phyloP scores from a whole-genome alignment of 805 yeast species.

The Saccharomycopsis lassenensis region DNA sequence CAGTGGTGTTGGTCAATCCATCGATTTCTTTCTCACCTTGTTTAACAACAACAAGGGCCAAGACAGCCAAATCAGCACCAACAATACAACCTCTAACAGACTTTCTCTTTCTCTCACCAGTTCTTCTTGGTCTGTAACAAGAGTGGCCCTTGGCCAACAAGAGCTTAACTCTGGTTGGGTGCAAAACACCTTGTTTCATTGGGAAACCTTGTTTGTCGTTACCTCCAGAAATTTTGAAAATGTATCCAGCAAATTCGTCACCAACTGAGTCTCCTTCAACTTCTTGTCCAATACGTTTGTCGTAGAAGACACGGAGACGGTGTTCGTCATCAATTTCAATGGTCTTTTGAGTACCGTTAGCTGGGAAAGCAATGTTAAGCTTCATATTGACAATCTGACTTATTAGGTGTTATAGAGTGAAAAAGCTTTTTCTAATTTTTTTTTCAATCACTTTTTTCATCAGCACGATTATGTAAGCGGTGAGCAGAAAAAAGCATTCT shows the following conservation, averaged over 20 bases:
- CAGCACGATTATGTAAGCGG: no score
- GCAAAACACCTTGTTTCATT: slow-evolving; percentile 99
- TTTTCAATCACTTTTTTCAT: no score
- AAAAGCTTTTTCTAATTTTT: no score
- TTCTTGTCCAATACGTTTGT: slow-evolving; percentile 99
- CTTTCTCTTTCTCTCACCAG: slow-evolving; percentile 99
- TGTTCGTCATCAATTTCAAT: slow-evolving; percentile 98
- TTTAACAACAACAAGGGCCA: slow-evolving; percentile 88
- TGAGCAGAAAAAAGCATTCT: no score
- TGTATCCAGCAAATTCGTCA: slow-evolving; percentile 99
- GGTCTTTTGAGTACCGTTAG: slow-evolving; percentile 99
- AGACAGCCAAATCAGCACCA: slow-evolving; percentile 91
- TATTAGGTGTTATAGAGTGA: no score
- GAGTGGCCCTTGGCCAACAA: slow-evolving; percentile 89
- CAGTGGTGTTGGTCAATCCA: slow-evolving; percentile 89
- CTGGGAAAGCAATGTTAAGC: slow-evolving; percentile 99
- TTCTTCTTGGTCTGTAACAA: slow-evolving; percentile 99
- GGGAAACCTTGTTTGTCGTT: slow-evolving; percentile 99
- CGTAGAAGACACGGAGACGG: slow-evolving; percentile 96
- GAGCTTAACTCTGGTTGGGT: slow-evolving; percentile 98
- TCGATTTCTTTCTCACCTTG: slow-evolving; percentile 94
- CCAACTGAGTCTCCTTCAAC: slow-evolving; percentile 97
- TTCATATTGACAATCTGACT: slow-evolving; percentile 30
- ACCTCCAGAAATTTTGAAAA: slow-evolving; percentile 98
- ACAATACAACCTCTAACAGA: slow-evolving; percentile 99